Evolutionary conservation across 75 land plant genomes (phyloP), one percentile per base, ranked within the genome.

Genomic region (Larix kaempferi): DNA sequence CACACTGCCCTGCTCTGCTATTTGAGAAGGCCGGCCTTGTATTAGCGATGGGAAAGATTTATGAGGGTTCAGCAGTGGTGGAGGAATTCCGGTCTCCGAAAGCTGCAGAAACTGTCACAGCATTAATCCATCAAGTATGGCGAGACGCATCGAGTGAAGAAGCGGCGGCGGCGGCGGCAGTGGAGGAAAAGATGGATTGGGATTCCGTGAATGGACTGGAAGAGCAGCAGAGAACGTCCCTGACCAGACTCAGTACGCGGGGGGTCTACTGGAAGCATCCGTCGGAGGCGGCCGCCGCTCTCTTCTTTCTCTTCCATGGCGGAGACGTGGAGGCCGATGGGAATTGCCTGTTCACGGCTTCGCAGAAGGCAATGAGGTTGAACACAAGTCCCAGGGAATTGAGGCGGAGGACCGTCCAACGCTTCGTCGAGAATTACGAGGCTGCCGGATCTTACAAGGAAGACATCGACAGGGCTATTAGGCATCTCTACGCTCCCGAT

Each of bases 301-400:
- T 82, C 5, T 61, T 81, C 25, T 74, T 79, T 14, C 81, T 85
- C n/a, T 84, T 82, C 58, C 82, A 85, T 57, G 87, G 87, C 3
- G 87, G 87, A 8, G 85, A 85, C 39, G 87, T 85, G 25, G 85
- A 85, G 22, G 85, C 87, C 12, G 87, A 85, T 27, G 87, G 87
- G 7, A 85, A 85, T 76, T 85, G 87, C 76, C 78, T 85, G 44
- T 85, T 85, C 29, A 59, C 87, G 57, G 84, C 87, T 4, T 71
- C 74, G 4, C 85, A 79, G 66, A 67, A 65, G 59, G 87, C 87
- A 19, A 78, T 85, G 87, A 37, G 59, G 77, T 8, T 82, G 49
- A 21, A 15, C 39, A 25, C 74, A 14, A 22, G 25, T 76, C 35
- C 80, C 80, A 5, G 17, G 19, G 66, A 83, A 22, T 71, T 85